These are phyloP conservation scores for Centaurea solstitialis DNA, from an alignment of 129 eudicot genomes.

Conservation along the genomic window DNA sequence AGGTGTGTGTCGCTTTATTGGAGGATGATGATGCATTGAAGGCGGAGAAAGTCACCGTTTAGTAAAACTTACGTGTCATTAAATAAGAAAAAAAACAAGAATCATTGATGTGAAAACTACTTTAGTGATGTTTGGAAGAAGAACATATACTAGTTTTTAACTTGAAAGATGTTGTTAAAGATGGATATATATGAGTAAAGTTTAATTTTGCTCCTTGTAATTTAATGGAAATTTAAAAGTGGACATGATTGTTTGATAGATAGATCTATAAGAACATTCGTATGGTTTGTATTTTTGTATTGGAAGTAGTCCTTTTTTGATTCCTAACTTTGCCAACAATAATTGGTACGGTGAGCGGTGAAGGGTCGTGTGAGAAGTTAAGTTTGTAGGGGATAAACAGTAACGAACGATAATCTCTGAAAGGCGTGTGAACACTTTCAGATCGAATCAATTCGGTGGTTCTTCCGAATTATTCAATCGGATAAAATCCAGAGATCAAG, in stretches of 20 bases:
- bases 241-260: neutral
- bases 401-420: too few relatives aligned
- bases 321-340: neutral
- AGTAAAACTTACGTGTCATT: constrained; percentile 34
- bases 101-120: neutral
- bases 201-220: neutral
- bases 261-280: neutral
- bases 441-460: too few relatives aligned
- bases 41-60: constrained; percentile 39
- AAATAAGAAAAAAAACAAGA: neutral
- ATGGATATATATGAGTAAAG: neutral
- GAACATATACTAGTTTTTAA: neutral
- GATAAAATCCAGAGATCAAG: too few relatives aligned
- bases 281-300: neutral
- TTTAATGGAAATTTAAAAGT: too few relatives aligned
- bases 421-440: too few relatives aligned
- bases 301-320: neutral
- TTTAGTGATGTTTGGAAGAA: neutral
- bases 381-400: too few relatives aligned
- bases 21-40: constrained; percentile 29
- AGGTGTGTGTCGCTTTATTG: constrained; percentile 15
- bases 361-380: too few relatives aligned
- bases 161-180: neutral
- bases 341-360: neutral
- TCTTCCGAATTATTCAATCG: too few relatives aligned